Base-by-base conservation (phyloP, 768 basidiomycete species). In the Russula sp. region DNA sequence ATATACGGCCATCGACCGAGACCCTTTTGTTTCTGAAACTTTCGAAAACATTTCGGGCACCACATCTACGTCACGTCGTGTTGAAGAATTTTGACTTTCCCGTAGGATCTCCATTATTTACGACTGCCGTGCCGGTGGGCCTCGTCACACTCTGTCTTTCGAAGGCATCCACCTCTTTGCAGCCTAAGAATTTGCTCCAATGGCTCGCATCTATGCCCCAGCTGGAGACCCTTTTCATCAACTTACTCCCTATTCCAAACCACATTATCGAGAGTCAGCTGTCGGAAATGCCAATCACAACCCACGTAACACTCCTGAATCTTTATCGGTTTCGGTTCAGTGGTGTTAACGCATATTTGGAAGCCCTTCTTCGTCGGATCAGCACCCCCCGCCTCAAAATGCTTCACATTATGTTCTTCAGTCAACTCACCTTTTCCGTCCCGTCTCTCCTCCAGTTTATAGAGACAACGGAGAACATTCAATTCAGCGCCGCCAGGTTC, bases 181-280 rank as follows among this genome's bases (percentile, higher is more conserved):
- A n/a, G n/a, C 44, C 44, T 9, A 46, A 22, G n/a, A 10, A 14
- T 46, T n/a, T 40, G 38, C 38, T 46, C n/a, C 44, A n/a, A 44
- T n/a, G 44, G n/a, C 44, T 61, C 5, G 18, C 38, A 24, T 13
- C 13, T 28, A 42, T 61, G 40, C 59, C 49, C 26, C 59, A 53
- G 20, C 59, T 61, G 9, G 28, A 32, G n/a, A 44, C 38, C 2
- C 28, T 61, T 16, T 13, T 20, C 3, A 30, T 61, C 30, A 10
- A 30, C 9, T 61, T 60, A 16, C 18, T 8, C n/a, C 51, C 51
- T n/a, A 6, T 22, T 4, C 11, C 38, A 13, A 32, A 36, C 14
- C 38, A n/a, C 24, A n/a, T 30, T 42, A 18, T 44, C 18, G 11
- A 30, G 8, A 50, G 32, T 16, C 34, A 40, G 16, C 28, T 6